Base-by-base conservation (phyloP, 2,329 filamentous ascomycete species). In the Colletotrichum noveboracense region DNA sequence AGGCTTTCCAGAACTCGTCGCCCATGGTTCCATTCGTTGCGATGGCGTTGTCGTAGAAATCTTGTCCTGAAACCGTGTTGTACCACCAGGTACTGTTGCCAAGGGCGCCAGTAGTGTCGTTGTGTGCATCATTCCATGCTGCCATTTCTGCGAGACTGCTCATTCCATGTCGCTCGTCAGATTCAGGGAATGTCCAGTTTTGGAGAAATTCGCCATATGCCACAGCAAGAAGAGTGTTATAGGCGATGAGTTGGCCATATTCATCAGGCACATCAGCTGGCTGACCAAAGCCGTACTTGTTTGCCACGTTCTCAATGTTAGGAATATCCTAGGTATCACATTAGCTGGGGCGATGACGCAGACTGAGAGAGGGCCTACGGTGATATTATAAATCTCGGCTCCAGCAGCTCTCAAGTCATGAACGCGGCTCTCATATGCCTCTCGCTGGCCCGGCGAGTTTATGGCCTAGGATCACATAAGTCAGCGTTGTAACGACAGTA, bases 61-160 rank as follows among this genome's bases (percentile, higher is more conserved):
- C 24, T 61, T 78, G 78, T 2, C 78, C 77, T 3, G 76, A 72
- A 2, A 26, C 28, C 1, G 69, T 74, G 28, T 78, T 74, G 43
- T 56, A 77, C 77, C 78, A 79, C 77, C 77, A 78, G n/a, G 76
- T 78, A 38, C 60, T 48, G 48, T 78, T 77, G 2, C 78, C 77
- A 7, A 78, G 66, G 12, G 76, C 55, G 5, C 77, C 77, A 2
- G 77, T 79, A 67, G 14, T 61, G 18, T 61, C 58, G 18, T 61
- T 61, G 18, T 61, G 58, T 13, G 78, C 77, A n/a, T 66, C 38
- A 43, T 79, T 79, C 77, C 78, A 79, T 7, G 62, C 68, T 1
- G 73, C 75, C 68, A 79, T 78, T 16, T 78, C 70, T 2, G 75
- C 36, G 13, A 79, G 74, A 12, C 58, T 65, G 21, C 28, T 74